Evolutionary conservation across 2,329 filamentous ascomycete species (phyloP).

Genomic region (Alternaria sp.): DNA sequence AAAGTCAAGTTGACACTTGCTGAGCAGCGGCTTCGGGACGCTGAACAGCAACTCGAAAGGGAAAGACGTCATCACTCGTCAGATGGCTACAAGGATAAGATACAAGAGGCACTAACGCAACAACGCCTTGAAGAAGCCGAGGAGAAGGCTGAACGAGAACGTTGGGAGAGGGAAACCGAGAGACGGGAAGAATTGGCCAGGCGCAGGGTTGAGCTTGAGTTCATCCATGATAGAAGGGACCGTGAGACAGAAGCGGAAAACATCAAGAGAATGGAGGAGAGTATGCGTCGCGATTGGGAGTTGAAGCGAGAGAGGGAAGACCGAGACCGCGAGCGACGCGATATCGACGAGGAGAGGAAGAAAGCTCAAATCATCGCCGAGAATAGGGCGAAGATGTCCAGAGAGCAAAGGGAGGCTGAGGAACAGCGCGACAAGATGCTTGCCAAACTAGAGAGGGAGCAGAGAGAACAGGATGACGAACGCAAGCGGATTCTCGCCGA

Average conservation of each 20-base stretch:
- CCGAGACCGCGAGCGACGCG: conserved; percentile 45
- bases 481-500: conserved; percentile 41
- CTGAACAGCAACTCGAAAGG: conserved; percentile 40
- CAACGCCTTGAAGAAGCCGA: conserved; percentile 47
- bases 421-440: conserved; percentile 36
- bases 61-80: conserved; percentile 29
- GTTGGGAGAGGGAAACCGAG: conserved; percentile 42
- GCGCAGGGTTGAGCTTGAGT: conserved; percentile 44
- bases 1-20: conserved; percentile 44
- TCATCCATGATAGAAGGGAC: conserved; percentile 44
- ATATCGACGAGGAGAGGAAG: conserved; percentile 50
- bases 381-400: conserved; percentile 36
- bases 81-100: conserved; percentile 29
- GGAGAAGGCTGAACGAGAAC: conserved; percentile 43
- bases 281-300: conserved; percentile 41
- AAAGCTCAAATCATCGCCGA: conserved; percentile 47
- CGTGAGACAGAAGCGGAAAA: conserved; percentile 38
- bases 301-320: conserved; percentile 39
- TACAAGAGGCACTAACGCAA: conserved; percentile 44
- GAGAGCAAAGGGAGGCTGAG: conserved; percentile 25
- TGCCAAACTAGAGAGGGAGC: conserved; percentile 35
- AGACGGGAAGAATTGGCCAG: conserved; percentile 48
- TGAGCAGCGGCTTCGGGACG: conserved; percentile 46
- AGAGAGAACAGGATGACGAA: conserved; percentile 35
- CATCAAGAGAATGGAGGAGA: conserved; percentile 37